phyloP scores from a whole-genome alignment of 2,329 filamentous ascomycete genomes.

The Cercospora citrullina region DNA sequence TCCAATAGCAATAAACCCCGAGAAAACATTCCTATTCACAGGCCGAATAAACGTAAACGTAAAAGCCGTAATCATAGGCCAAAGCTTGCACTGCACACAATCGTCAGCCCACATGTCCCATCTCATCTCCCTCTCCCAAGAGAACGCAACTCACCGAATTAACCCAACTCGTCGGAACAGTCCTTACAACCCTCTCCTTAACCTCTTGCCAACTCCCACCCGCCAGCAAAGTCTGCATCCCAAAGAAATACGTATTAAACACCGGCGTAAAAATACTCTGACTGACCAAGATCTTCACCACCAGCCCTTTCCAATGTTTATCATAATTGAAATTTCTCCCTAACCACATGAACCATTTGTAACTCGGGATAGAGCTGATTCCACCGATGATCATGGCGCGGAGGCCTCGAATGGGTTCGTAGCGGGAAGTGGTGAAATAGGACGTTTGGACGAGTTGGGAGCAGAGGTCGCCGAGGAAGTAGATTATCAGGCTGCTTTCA shows the following conservation, averaged over 20 bases:
- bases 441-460: constrained; percentile 64
- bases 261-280: constrained; percentile 76
- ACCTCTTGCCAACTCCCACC: constrained; percentile 66
- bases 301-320: constrained; percentile 69
- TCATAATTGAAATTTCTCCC: constrained; percentile 80
- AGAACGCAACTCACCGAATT: constrained; percentile 57
- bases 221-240: constrained; percentile 50
- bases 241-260: constrained; percentile 56
- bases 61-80: constrained; percentile 84
- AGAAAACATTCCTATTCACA: constrained; percentile 78
- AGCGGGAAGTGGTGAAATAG: constrained; percentile 45
- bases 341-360: constrained; percentile 81
- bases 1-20: constrained; percentile 72
- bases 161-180: constrained; percentile 72
- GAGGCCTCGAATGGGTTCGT: constrained; percentile 68
- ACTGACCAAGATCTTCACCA: constrained; percentile 76
- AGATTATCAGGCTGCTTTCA: constrained; percentile 72
- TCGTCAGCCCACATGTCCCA: not conserved
- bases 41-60: constrained; percentile 81
- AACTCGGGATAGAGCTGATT: constrained; percentile 72
- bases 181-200: constrained; percentile 68
- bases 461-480: constrained; percentile 72
- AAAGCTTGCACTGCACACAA: constrained; percentile 64
- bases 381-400: constrained; percentile 74
- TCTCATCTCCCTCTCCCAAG: too few species aligned